Base-by-base conservation (phyloP, 2,329 filamentous ascomycete genomes). In the Aureobasidium leucospermi region DNA sequence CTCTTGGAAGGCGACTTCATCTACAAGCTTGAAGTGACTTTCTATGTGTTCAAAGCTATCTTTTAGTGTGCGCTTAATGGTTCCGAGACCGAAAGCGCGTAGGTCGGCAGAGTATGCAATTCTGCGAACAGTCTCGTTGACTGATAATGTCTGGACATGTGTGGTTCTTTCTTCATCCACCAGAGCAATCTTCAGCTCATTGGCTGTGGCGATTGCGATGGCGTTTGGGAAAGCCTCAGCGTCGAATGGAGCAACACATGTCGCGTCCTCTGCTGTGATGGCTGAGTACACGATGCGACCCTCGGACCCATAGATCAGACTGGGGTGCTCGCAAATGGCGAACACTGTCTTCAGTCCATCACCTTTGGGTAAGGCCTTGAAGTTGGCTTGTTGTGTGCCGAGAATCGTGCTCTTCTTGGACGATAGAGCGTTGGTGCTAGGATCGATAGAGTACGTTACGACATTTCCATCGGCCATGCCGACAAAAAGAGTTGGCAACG, bases 381-480 rank as follows among this genome's bases (percentile, higher is more conserved):
- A 86, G 13, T 84, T 85, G 1, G 93, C 89, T 65, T 95, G 88
- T 62, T 91, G 87, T 13, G 89, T 93, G 28, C 94, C 93, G 11
- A 99, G 78, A 1, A 93, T 85, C 28, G 96, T 86, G 66, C 85
- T 91, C 70, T 92, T 96, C 63, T 87, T 85, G 1, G 84, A 81
- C 0, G 85, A 86, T 2, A 97, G 75, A 0, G 82, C 76, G 61
- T 82, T 83, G n/a, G 82, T 81, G 0, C 74, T 67, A 0, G 77
- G 73, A 34, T 89, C 82, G 38, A 96, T 81, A 34, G 85, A 83
- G 69, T 92, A 97, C 0, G 88, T 94, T 53, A 96, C 81, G 1
- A 99, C 88, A 62, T 88, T 90, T 4, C 94, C 94, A 72, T 97
- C 93, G 49, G 95, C 90, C 82, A 96, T 88, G 11, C 93, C 89